These are phyloP conservation scores for Larix kaempferi DNA, from an alignment of 75 land plant genomes.

Conservation along the genomic window DNA sequence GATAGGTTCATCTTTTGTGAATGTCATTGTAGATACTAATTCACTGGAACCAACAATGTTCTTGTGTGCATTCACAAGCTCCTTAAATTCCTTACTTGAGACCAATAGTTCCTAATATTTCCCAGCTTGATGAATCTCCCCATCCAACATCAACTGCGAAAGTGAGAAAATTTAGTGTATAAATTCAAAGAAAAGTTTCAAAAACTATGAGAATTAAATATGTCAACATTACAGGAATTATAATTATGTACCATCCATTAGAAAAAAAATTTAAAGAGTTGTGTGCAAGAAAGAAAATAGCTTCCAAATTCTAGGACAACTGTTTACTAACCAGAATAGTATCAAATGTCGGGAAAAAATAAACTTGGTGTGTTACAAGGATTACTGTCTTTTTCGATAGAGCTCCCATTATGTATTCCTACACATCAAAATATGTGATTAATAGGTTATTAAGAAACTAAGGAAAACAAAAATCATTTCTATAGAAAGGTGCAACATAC, in stretches of 20 bases:
- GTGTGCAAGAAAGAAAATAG: neutral
- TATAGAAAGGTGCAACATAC: neutral
- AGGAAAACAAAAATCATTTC: neutral
- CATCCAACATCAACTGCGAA: constrained; percentile 81
- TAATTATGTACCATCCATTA: neutral
- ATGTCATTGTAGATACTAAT: neutral
- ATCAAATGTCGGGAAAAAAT: constrained; percentile 75
- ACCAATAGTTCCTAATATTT: constrained; percentile 55
- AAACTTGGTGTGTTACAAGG: constrained; percentile 90
- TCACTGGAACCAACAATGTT: constrained; percentile 51
- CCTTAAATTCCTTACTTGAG: constrained; percentile 58
- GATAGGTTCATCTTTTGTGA: neutral
- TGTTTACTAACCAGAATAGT: constrained; percentile 57
- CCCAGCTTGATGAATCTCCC: constrained; percentile 54
- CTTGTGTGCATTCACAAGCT: constrained; percentile 80
- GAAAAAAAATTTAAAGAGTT: neutral
- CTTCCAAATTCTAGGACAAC: neutral
- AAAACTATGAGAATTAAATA: constrained; percentile 25
- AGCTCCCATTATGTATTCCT: constrained; percentile 74
- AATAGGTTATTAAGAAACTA: neutral
- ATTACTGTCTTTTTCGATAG: constrained; percentile 66
- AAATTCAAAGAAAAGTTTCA: constrained; percentile 6
- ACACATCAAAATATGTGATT: constrained; percentile 2
- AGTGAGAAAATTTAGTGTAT: neutral
- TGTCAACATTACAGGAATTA: neutral